These are phyloP conservation scores for Pinus albicaulis DNA, from an alignment of 75 land plant species.

Conservation along the genomic window DNA sequence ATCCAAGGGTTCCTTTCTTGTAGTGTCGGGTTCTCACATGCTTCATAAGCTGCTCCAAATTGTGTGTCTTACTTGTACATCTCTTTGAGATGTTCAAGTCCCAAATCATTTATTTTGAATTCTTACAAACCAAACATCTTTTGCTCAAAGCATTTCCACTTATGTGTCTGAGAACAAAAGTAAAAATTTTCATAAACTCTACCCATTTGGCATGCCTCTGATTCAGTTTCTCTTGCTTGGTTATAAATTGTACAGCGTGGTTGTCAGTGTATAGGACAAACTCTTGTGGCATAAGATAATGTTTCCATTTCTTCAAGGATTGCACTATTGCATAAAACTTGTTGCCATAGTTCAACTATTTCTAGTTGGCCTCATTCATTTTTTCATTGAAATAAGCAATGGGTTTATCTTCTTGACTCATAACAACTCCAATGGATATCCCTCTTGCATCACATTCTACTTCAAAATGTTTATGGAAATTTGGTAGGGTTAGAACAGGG, in stretches of 20 bases:
- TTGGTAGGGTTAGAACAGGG: background rate
- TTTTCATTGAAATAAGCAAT: conserved; percentile 14
- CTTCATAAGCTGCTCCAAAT: background rate
- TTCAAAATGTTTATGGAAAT: background rate
- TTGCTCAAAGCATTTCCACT: background rate
- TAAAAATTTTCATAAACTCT: conserved; percentile 5
- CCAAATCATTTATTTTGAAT: background rate
- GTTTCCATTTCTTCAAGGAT: conserved; percentile 11
- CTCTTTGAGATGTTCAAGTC: background rate
- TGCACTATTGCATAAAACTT: conserved; percentile 17
- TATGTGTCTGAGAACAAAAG: background rate
- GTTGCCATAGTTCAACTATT: conserved; percentile 16
- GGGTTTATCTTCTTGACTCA: conserved; percentile 6
- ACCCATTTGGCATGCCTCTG: conserved; percentile 13
- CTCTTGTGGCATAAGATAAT: conserved; percentile 16
- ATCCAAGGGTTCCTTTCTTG: too few species aligned
- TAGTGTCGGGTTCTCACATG: background rate
- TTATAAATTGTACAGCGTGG: conserved; percentile 12
- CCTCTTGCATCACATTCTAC: conserved; percentile 18
- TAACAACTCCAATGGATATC: conserved; percentile 2
- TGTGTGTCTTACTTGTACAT: background rate
- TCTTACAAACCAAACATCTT: background rate
- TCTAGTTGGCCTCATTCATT: conserved; percentile 7
- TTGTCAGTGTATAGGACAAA: conserved; percentile 16
- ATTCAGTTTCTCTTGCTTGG: background rate